Evolutionary conservation across 148 eudicot genomes (phyloP), one percentile per base, ranked within the genome.

Genomic region (Amaranthus hypochondriacus): DNA sequence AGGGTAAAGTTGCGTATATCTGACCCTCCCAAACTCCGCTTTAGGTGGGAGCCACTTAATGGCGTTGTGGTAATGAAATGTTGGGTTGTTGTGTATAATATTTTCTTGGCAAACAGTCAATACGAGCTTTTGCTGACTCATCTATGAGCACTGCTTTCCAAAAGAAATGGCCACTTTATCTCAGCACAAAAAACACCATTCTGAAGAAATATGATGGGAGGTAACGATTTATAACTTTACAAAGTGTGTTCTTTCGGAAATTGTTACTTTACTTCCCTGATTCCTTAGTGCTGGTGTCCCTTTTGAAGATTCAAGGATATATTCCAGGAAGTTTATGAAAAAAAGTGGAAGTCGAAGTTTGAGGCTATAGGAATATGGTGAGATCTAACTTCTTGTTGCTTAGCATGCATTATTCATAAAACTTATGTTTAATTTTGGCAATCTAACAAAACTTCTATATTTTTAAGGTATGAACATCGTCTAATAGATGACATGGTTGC

Each of bases 401-500:
- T 49, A 66, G 55, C 18, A 49, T n/a, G 55, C 55, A 49, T 49
- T 47, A 64, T 64, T 13, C 11, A 10, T 46, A 7, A 4, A 50
- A 14, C 47, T 63, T 9, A 14, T 47, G 18, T 14, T 28, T 69
- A 54, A 58, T 9, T 11, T 15, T 52, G 42, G 15, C 44, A 10
- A 69, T 57, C 13, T 56, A 10, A 5, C 15, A 7, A 64, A 42
- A 5, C 46, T n/a, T 28, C 14, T 50, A n/a, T 53, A 10, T 66
- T 18, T 58, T 71, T 44, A 78, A 92, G 98, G 96, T 93, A 90
- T 75, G 98, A 93, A 78, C 94, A 93, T 80, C 96, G 96, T 80
- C 98, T 93, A 39, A 90, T 93, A 61, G 98, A 93, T 72, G 98
- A 90, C 80, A 93, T 93, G 98, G 98, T 93, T 87, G 98, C 98